Evolutionary conservation across 2,329 filamentous ascomycete species (phyloP).

Genomic region (Ophiostoma sp.): DNA sequence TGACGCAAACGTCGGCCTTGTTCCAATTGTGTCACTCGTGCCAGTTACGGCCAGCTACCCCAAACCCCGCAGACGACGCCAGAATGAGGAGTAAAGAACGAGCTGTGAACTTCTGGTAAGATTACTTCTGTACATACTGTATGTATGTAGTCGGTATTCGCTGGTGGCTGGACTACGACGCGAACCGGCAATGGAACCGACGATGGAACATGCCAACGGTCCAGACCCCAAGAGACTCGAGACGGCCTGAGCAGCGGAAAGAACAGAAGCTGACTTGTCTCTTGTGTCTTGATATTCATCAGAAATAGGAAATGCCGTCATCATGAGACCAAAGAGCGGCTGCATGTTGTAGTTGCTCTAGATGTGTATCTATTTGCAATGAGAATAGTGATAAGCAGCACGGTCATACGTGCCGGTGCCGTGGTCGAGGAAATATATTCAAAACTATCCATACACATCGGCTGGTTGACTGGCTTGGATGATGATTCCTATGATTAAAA

Average conservation of each 20-base stretch:
- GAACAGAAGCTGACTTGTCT: neutral
- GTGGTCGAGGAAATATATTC: neutral
- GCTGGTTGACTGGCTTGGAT: neutral
- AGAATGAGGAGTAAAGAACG: neutral
- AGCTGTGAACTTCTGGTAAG: neutral
- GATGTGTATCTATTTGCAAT: neutral
- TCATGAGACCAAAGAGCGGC: neutral
- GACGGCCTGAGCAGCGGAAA: neutral
- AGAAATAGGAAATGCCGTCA: neutral
- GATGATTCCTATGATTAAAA: neutral
- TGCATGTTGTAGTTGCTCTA: neutral
- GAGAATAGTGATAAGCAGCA: neutral
- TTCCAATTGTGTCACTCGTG: neutral
- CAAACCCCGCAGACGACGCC: neutral
- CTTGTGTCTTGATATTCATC: neutral
- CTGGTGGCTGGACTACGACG: neutral
- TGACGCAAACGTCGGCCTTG: neutral
- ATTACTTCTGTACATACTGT: no score
- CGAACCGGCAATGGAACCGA: neutral
- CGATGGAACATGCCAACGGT: constrained; percentile 2
- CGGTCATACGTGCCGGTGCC: neutral
- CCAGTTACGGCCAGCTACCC: neutral
- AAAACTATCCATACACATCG: neutral
- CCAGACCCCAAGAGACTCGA: neutral
- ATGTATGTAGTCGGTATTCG: no score